These are phyloP conservation scores for Lachnellula cervina DNA, from an alignment of 2,329 filamentous ascomycete species.

Conservation along the genomic window DNA sequence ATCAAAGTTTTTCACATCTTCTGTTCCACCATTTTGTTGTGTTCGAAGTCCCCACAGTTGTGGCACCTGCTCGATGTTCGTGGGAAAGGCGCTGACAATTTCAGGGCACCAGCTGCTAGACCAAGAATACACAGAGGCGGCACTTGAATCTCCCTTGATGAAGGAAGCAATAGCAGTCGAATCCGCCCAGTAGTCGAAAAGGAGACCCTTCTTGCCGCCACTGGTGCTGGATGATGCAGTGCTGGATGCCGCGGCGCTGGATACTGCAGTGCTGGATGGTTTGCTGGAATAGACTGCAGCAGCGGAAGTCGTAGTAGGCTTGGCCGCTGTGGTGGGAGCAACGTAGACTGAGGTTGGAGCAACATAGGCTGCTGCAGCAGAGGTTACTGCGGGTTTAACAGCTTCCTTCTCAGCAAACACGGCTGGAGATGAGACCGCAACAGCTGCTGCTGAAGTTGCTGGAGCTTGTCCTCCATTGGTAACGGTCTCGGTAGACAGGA, in stretches of 20 bases:
- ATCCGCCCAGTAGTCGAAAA: conserved; percentile 51
- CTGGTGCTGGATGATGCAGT: conserved; percentile 1
- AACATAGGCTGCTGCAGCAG: too few species aligned
- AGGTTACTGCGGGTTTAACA: too few species aligned
- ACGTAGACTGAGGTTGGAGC: too few species aligned
- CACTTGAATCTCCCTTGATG: conserved; percentile 36
- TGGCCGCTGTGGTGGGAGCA: background rate
- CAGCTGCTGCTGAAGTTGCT: background rate
- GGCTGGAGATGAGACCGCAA: background rate
- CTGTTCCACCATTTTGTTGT: conserved; percentile 40
- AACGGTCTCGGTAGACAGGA: conserved; percentile 17
- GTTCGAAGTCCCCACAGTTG: conserved; percentile 27
- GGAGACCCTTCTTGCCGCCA: conserved; percentile 52
- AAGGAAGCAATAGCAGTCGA: conserved; percentile 34
- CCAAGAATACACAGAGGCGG: too few species aligned
- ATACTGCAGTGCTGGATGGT: background rate
- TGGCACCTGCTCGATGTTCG: background rate
- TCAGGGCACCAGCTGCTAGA: background rate
- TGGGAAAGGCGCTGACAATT: conserved; percentile 11
- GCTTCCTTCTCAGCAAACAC: background rate
- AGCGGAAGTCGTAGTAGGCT: background rate
- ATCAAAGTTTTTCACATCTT: too few species aligned
- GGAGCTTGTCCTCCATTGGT: conserved; percentile 12
- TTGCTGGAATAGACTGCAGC: background rate
- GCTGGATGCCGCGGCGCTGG: conserved; percentile 3